phyloP scores from a whole-genome alignment of 2,329 filamentous ascomycete genomes.

The Ramularia collo-cygni region DNA sequence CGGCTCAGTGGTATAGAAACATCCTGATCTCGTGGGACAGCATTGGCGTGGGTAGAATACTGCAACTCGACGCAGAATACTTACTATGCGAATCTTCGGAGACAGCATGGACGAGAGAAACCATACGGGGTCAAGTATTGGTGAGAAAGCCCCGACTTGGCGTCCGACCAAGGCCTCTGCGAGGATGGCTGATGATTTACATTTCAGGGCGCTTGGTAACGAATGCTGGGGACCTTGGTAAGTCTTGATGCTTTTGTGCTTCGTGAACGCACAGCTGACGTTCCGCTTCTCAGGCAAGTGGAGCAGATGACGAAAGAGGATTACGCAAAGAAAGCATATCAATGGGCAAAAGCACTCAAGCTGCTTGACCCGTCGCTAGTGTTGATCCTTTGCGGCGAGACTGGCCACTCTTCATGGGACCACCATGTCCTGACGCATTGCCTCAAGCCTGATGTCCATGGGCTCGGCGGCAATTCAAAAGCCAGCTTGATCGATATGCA shows the following conservation, averaged over 20 bases:
- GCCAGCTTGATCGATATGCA: slow-evolving; percentile 65
- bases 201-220: slow-evolving; percentile 62
- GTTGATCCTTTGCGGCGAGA: slow-evolving; percentile 69
- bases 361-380: slow-evolving; percentile 62
- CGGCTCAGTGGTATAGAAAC: background rate
- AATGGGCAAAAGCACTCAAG: slow-evolving; percentile 67
- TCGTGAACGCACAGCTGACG: background rate
- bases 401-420: slow-evolving; percentile 65
- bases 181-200: too few relatives aligned
- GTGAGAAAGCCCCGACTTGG: slow-evolving; percentile 27
- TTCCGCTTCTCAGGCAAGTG: slow-evolving; percentile 46
- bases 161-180: too few relatives aligned
- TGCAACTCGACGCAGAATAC: slow-evolving; percentile 74
- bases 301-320: slow-evolving; percentile 61
- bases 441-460: slow-evolving; percentile 46
- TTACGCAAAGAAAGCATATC: slow-evolving; percentile 61
- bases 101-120: slow-evolving; percentile 66
- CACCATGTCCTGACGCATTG: slow-evolving; percentile 65
- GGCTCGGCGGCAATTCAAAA: slow-evolving; percentile 42
- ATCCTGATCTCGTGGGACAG: slow-evolving; percentile 27
- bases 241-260: background rate
- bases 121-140: slow-evolving; percentile 82
- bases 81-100: slow-evolving; percentile 73
- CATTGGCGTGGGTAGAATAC: slow-evolving; percentile 75
- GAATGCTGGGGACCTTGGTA: slow-evolving; percentile 57